Percentiles rank a stretch among this genome's conserved stretches.
Conservation (phyloP, 2,329 filamentous ascomycete species). For the Pseudocercospora musae region DNA sequence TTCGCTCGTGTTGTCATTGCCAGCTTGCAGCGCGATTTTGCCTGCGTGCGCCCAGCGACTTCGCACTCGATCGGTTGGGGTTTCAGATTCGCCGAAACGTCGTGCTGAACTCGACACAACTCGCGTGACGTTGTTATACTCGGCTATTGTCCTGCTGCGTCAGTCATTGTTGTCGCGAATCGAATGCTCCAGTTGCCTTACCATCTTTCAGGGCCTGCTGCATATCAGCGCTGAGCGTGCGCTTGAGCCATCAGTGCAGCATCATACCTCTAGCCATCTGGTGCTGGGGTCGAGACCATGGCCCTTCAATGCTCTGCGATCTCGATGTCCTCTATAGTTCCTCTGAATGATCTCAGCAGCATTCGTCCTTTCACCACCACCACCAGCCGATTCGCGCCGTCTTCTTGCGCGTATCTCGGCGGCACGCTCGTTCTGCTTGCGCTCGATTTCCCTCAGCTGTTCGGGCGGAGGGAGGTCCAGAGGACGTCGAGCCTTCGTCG, state of each 20-base stretch:
- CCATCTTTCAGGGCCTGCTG: slow-evolving; percentile 35
- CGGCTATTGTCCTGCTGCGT: slow-evolving; percentile 39
- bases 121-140: slow-evolving; percentile 52
- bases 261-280: slow-evolving; percentile 64
- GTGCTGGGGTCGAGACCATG: slow-evolving; percentile 66
- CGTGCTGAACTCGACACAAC: slow-evolving; percentile 43
- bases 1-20: slow-evolving; percentile 59
- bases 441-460: slow-evolving; percentile 34
- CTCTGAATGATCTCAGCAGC: slow-evolving; percentile 45
- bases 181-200: slow-evolving; percentile 16
- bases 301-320: slow-evolving; percentile 67
- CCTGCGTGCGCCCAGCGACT: slow-evolving; percentile 74
- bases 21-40: slow-evolving; percentile 67
- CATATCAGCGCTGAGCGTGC: slow-evolving; percentile 1
- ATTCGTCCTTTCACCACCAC: slow-evolving; percentile 15
- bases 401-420: slow-evolving; percentile 24
- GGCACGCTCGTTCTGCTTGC: slow-evolving; percentile 33
- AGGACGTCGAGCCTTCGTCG: slow-evolving; percentile 13
- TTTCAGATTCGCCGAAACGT: slow-evolving; percentile 28
- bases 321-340: slow-evolving; percentile 73
- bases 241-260: slow-evolving; percentile 2
- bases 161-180: background rate
- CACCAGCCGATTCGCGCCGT: slow-evolving; percentile 3
- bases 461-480: slow-evolving; percentile 33
- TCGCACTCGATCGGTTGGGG: slow-evolving; percentile 40